Evolutionary conservation across 768 basidiomycete species (phyloP).

Genomic region (Hericium rajendrae): DNA sequence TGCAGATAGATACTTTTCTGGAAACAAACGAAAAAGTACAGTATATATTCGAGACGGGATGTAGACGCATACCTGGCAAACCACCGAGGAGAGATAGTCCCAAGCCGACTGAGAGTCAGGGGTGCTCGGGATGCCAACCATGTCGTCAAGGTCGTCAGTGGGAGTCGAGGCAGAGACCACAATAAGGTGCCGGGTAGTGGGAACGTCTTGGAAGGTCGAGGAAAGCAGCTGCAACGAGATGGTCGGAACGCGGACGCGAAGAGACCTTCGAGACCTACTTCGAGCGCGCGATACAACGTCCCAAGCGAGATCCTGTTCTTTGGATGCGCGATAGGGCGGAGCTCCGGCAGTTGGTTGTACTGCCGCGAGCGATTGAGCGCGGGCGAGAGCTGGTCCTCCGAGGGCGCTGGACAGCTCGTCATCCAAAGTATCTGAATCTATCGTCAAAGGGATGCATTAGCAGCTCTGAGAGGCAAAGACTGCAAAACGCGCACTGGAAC

Average conservation of each 20-base stretch:
- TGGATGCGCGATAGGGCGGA: slow-evolving; percentile 9
- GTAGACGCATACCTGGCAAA: slow-evolving; percentile 8
- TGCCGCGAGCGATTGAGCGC: slow-evolving; percentile 7
- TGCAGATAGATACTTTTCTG: slow-evolving; percentile 14
- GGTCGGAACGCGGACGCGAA: neutral
- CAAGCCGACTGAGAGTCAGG: slow-evolving; percentile 5
- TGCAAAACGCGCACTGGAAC: slow-evolving; percentile 6
- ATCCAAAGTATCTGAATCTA: slow-evolving; percentile 14
- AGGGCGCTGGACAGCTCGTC: slow-evolving; percentile 5
- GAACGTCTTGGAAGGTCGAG: slow-evolving; percentile 1
- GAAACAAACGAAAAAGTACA: neutral
- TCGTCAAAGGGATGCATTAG: neutral
- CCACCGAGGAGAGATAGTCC: slow-evolving; percentile 4
- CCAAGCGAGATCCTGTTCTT: slow-evolving; percentile 12
- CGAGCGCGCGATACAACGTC: slow-evolving; percentile 8
- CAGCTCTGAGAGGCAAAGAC: neutral
- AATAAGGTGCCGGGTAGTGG: slow-evolving; percentile 14
- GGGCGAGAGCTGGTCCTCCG: slow-evolving; percentile 5
- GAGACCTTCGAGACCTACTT: slow-evolving; percentile 6
- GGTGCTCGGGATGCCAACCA: slow-evolving; percentile 4
- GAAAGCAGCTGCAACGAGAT: slow-evolving; percentile 6
- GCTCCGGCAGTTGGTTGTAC: slow-evolving; percentile 11
- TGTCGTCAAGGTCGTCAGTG: slow-evolving; percentile 5
- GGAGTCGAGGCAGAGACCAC: slow-evolving; percentile 13
- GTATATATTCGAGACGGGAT: slow-evolving; percentile 1